A percentile compares a stretch with the other conserved stretches of the same genome.
Evolutionary conservation across 257 asterid genomes (phyloP).

Genomic region (Schizonepeta tenuifolia): DNA sequence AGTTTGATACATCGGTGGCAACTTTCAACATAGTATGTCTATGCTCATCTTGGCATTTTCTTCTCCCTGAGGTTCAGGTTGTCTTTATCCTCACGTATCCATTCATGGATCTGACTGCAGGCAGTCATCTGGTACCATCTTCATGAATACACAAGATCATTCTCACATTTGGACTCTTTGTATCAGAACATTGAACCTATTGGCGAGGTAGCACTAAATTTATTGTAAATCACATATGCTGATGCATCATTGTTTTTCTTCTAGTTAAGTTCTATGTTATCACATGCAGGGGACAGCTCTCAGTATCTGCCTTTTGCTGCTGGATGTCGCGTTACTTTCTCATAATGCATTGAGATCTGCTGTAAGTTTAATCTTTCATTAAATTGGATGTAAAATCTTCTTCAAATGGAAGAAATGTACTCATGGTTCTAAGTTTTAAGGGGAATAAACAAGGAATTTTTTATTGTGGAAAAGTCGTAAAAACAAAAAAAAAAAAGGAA

Average conservation of each 20-base stretch:
- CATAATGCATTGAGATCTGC: conserved; percentile 63
- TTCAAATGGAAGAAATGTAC: not conserved
- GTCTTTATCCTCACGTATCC: conserved; percentile 20
- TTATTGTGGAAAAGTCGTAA: conserved; percentile 2
- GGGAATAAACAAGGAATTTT: not conserved
- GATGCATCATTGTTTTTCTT: not conserved
- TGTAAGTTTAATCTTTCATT: conserved; percentile 51
- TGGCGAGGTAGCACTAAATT: conserved; percentile 63
- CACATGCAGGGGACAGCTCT: conserved; percentile 72
- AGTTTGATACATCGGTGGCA: conserved; percentile 58
- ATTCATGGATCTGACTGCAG: conserved; percentile 50
- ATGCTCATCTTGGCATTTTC: conserved; percentile 18
- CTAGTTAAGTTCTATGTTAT: conserved; percentile 20
- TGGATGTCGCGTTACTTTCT: conserved; percentile 76
- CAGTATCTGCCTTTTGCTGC: conserved; percentile 73
- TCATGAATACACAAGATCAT: conserved; percentile 70
- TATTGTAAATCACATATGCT: not conserved
- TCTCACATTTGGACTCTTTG: conserved; percentile 67
- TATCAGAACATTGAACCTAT: conserved; percentile 77
- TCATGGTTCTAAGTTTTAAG: not conserved
- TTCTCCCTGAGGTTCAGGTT: conserved; percentile 20
- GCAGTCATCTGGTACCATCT: conserved; percentile 86
- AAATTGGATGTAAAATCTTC: conserved; percentile 6
- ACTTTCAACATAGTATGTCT: conserved; percentile 70
- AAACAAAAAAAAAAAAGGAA: not conserved